Evolutionary conservation across 306 rosid genomes (phyloP).

Genomic region (Purshia tridentata): DNA sequence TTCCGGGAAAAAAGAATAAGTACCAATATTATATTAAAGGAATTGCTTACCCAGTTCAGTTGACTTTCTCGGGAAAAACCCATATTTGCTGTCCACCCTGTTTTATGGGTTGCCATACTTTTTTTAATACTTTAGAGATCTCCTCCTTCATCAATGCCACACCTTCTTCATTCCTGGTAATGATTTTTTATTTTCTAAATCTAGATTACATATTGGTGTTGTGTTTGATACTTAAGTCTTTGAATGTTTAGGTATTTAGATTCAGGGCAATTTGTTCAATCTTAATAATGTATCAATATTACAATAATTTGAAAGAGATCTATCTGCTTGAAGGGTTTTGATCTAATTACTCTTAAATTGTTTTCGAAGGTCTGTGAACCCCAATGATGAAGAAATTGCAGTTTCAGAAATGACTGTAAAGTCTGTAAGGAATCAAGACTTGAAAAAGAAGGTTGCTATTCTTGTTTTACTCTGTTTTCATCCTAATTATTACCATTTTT

Average conservation of each 20-base stretch:
- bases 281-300: not conserved
- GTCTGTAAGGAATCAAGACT: conserved; percentile 36
- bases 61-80: conserved; percentile 51
- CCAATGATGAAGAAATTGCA: conserved; percentile 28
- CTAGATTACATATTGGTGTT: not conserved
- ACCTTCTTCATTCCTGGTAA: conserved; percentile 19
- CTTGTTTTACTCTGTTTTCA: not conserved
- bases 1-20: conserved; percentile 9
- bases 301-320: not conserved
- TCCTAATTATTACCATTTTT: not conserved
- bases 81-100: conserved; percentile 39
- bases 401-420: conserved; percentile 35
- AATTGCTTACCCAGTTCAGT: conserved; percentile 40
- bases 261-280: not conserved
- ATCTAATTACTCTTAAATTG: conserved; percentile 16
- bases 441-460: conserved; percentile 44
- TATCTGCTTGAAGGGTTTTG: conserved; percentile 1
- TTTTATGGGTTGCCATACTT: conserved; percentile 36
- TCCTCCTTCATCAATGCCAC: conserved; percentile 28
- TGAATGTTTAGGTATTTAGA: not conserved
- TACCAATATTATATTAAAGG: not conserved
- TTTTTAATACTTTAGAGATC: conserved; percentile 23
- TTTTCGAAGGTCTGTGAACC: conserved; percentile 30
- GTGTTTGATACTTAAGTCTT: not conserved
- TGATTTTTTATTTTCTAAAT: not conserved